Base-by-base conservation (phyloP, 2,329 filamentous ascomycete genomes). In the Balansia obtecta region DNA sequence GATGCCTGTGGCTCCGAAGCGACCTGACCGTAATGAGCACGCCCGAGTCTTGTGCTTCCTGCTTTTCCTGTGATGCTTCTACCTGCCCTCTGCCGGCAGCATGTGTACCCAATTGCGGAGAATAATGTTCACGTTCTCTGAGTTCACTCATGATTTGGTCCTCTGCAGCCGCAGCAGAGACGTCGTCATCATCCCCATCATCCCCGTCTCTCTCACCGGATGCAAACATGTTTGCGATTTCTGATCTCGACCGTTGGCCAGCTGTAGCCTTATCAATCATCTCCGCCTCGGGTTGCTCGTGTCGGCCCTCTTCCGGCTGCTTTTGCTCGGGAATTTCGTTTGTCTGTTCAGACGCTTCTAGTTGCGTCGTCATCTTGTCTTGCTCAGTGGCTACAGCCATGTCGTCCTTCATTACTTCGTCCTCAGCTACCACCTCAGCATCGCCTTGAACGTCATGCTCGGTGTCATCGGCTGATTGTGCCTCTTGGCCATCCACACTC, bases 1-100 rank as follows among this genome's bases (percentile, higher is more conserved):
- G 54, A 37, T 61, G 61, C 32, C 56, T 56, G 22, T 59, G 59
- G 53, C 62, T 62, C 33, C 64, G 63, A 27, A 65, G 56, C 15
- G 63, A 60, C 46, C 63, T 61, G 37, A 58, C 57, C 10, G 59
- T 59, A 45, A 62, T 61, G 38, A 55, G 49, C n/a, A 57, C 45
- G 13, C 66, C 64, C 6, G 55, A 49, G 48, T 54, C 54, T 41
- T 53, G 53, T 27, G 16, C 46, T 50, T 52, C 20, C 13, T 30
- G 18, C 4, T n/a, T n/a, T 11, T 32, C 38, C 20, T 34, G 27
- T 4, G 45, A 46, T 4, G 22, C 16, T 2, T 37, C 32, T 46
- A 33, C 22, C 39, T 30, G 13, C 8, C 6, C 16, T 32, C 13
- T 41, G 32, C 38, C 39, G 20, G 12, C 18, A 15, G 15, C 48